Conservation (phyloP, 2,329 filamentous ascomycete species). For the Penicillium oxalicum region DNA sequence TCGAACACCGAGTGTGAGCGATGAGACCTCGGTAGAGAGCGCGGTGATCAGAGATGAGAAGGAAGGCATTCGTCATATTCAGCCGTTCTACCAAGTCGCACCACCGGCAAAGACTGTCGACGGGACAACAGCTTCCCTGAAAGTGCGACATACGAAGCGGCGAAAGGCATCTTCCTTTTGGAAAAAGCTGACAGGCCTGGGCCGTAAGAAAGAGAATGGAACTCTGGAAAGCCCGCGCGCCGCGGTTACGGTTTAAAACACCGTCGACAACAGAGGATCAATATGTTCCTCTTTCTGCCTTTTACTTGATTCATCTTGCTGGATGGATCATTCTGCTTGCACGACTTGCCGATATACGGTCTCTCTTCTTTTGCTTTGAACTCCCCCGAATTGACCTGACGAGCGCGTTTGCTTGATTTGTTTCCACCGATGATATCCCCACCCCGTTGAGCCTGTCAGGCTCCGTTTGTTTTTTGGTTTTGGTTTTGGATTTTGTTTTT, state of each 20-base stretch:
- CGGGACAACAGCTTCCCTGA: too few species aligned
- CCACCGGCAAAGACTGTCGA: too few species aligned
- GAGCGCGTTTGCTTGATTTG: too few species aligned
- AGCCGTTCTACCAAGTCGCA: not conserved
- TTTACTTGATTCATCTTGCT: not conserved
- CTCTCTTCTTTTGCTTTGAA: too few species aligned
- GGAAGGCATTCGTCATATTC: not conserved
- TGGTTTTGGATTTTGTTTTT: too few species aligned
- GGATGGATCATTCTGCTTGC: too few species aligned
- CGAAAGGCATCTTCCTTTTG: conserved; percentile 15
- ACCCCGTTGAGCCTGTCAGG: too few species aligned
- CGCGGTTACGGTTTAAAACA: not conserved
- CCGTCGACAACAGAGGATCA: too few species aligned
- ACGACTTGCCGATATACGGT: too few species aligned
- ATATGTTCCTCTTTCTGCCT: not conserved
- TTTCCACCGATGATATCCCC: too few species aligned
- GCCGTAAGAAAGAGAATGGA: not conserved
- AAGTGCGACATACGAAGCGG: not conserved
- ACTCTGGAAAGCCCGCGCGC: not conserved
- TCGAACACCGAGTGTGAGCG: conserved; percentile 5
- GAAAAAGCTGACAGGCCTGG: conserved; percentile 16
- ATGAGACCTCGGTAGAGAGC: conserved; percentile 3
- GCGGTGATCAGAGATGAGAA: not conserved
- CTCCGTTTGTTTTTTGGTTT: too few species aligned
- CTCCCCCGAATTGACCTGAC: too few species aligned